Evolutionary conservation across 352 stramenopile species (phyloP).

Genomic region (Phytophthora uliginosa): DNA sequence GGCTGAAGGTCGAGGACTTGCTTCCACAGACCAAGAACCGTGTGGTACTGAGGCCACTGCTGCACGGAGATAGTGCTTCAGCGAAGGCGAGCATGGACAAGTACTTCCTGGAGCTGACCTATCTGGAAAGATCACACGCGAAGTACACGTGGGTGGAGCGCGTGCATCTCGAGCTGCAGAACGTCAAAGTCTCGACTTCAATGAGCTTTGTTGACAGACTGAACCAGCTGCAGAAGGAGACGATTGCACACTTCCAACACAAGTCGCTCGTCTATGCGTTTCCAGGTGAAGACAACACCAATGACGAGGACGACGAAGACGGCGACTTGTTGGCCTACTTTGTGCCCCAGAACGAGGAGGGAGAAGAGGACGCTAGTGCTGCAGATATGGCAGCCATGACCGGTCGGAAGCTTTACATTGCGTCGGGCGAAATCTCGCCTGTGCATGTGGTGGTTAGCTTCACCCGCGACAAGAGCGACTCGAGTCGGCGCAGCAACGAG

Average conservation of each 20-base stretch:
- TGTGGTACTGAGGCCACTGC: constrained; percentile 68
- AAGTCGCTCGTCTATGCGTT: constrained; percentile 66
- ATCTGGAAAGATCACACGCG: constrained; percentile 72
- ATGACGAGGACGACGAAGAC: constrained; percentile 45
- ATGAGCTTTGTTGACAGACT: constrained; percentile 87
- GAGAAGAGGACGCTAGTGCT: constrained; percentile 32
- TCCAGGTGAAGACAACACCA: constrained; percentile 34
- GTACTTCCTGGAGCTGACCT: constrained; percentile 77
- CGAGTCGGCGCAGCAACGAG: constrained; percentile 34
- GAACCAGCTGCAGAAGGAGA: constrained; percentile 68
- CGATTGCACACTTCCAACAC: constrained; percentile 74
- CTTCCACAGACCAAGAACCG: constrained; percentile 72
- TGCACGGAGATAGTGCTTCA: constrained; percentile 29
- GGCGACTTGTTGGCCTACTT: constrained; percentile 81
- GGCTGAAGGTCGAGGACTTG: constrained; percentile 81
- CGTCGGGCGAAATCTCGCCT: constrained; percentile 70
- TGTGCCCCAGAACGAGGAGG: constrained; percentile 49
- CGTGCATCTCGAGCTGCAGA: constrained; percentile 67
- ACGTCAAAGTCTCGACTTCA: constrained; percentile 77
- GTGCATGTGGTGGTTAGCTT: constrained; percentile 86
- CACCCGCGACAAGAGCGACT: constrained; percentile 73
- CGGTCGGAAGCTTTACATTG: constrained; percentile 83
- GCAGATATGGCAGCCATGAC: constrained; percentile 79
- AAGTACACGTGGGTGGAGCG: constrained; percentile 83
- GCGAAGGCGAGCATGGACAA: constrained; percentile 36